A percentile compares a stretch with the other conserved stretches of the same genome.
Conservation (phyloP, 495 filamentous ascomycete species). For the Collariella sp. region DNA sequence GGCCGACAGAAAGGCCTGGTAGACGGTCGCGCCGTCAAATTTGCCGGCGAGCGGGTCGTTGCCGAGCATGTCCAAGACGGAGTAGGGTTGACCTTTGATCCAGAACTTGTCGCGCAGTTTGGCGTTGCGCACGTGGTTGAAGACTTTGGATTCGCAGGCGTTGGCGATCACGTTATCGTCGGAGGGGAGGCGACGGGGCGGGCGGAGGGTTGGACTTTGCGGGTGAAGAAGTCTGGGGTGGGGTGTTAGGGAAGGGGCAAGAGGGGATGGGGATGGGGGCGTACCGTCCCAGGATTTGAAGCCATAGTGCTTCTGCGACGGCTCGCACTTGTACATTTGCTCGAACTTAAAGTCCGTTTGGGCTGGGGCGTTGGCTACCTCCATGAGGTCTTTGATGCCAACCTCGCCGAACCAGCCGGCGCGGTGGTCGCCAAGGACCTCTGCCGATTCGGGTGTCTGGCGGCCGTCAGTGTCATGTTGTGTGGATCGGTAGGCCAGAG, state of each 20-base stretch:
- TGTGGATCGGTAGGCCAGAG: too few species aligned
- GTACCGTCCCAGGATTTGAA: slow-evolving; percentile 61
- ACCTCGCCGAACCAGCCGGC: slow-evolving; percentile 56
- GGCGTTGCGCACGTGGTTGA: slow-evolving; percentile 34
- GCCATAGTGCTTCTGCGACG: slow-evolving; percentile 43
- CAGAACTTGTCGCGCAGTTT: slow-evolving; percentile 51
- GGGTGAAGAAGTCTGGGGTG: slow-evolving; percentile 57
- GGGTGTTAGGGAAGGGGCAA: not conserved
- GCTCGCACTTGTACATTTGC: slow-evolving; percentile 46
- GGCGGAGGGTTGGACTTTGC: slow-evolving; percentile 43
- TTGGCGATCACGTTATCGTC: slow-evolving; percentile 52
- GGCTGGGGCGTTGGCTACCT: slow-evolving; percentile 39
- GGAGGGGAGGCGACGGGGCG: slow-evolving; percentile 51
- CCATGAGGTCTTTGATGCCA: slow-evolving; percentile 36
- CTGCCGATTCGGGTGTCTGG: slow-evolving; percentile 46
- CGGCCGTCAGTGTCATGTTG: not conserved
- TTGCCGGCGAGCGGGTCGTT: slow-evolving; percentile 40
- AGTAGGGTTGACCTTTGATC: slow-evolving; percentile 62
- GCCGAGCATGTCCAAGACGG: slow-evolving; percentile 53
- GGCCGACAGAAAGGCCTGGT: slow-evolving; percentile 58
- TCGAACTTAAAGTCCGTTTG: slow-evolving; percentile 42
- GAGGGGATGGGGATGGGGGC: not conserved
- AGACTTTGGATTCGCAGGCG: slow-evolving; percentile 56
- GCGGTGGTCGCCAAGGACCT: slow-evolving; percentile 43
- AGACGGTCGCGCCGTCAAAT: slow-evolving; percentile 55